Evolutionary conservation across 1,284 basidiomycete species (phyloP).

Genomic region (Termitomyces sp.): DNA sequence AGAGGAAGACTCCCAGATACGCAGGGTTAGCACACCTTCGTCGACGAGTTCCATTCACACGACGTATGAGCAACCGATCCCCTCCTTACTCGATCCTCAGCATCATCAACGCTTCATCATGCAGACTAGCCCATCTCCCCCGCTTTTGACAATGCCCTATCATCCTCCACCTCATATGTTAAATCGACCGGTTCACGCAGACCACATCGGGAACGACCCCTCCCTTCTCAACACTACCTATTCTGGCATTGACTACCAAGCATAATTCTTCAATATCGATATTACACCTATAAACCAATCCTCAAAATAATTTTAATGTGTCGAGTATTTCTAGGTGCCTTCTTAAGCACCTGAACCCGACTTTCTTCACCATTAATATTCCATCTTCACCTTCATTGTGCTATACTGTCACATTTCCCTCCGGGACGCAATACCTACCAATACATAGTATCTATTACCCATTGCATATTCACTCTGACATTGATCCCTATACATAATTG

Average conservation of each 20-base stretch:
- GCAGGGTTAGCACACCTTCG: conserved; percentile 7
- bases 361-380: background rate
- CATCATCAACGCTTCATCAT: conserved; percentile 7
- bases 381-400: conserved; percentile 2
- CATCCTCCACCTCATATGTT: conserved; percentile 26
- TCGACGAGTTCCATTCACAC: background rate
- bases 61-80: background rate
- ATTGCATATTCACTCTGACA: conserved; percentile 5
- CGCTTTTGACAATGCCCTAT: conserved; percentile 32
- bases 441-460: conserved; percentile 8
- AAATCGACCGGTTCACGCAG: conserved; percentile 3
- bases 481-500: conserved; percentile 4
- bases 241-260: conserved; percentile 5
- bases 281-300: background rate
- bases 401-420: conserved; percentile 6
- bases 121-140: conserved; percentile 25
- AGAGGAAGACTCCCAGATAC: conserved; percentile 8
- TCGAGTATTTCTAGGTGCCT: background rate
- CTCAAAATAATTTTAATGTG: conserved; percentile 7
- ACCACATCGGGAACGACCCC: conserved; percentile 4
- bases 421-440: conserved; percentile 1
- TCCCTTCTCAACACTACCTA: conserved; percentile 10
- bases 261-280: conserved; percentile 2
- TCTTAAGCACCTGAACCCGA: background rate
- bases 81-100: background rate